phyloP scores from a whole-genome alignment of 768 basidiomycete genomes.

The Steccherinum ochraceum region DNA sequence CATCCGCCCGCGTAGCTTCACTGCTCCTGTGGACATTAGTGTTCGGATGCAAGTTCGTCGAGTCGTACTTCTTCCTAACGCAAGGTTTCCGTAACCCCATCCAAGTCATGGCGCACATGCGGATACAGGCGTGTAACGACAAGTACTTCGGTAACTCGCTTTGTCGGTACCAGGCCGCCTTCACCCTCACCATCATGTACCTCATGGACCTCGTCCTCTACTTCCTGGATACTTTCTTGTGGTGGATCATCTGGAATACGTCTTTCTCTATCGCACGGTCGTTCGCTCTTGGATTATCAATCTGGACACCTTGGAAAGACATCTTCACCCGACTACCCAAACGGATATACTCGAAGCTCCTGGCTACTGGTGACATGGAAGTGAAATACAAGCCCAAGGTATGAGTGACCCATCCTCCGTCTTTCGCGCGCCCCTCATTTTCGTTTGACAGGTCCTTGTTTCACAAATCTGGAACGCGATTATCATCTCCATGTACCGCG shows the following conservation, averaged over 20 bases:
- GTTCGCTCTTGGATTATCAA: constrained; percentile 87
- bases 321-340: constrained; percentile 95
- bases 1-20: constrained; percentile 68
- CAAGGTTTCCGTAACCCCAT: constrained; percentile 93
- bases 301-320: constrained; percentile 99
- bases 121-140: constrained; percentile 85
- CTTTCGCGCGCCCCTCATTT: neutral
- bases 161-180: constrained; percentile 90
- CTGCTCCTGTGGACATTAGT: constrained; percentile 84
- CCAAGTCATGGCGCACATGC: constrained; percentile 93
- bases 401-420: constrained; percentile 13
- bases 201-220: constrained; percentile 96
- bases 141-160: constrained; percentile 78
- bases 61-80: constrained; percentile 98
- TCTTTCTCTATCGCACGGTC: constrained; percentile 84
- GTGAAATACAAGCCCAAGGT: constrained; percentile 99
- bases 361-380: constrained; percentile 94
- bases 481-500: constrained; percentile 99
- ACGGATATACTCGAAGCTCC: constrained; percentile 91
- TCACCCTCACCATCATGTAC: constrained; percentile 96
- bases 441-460: constrained; percentile 73
- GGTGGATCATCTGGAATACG: constrained; percentile 99
- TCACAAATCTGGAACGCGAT: constrained; percentile 99
- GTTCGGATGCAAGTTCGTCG: constrained; percentile 93
- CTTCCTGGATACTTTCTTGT: constrained; percentile 99